These are phyloP conservation scores for Trichoderma arundinaceum DNA, from an alignment of 2,329 filamentous ascomycete species.

Conservation along the genomic window DNA sequence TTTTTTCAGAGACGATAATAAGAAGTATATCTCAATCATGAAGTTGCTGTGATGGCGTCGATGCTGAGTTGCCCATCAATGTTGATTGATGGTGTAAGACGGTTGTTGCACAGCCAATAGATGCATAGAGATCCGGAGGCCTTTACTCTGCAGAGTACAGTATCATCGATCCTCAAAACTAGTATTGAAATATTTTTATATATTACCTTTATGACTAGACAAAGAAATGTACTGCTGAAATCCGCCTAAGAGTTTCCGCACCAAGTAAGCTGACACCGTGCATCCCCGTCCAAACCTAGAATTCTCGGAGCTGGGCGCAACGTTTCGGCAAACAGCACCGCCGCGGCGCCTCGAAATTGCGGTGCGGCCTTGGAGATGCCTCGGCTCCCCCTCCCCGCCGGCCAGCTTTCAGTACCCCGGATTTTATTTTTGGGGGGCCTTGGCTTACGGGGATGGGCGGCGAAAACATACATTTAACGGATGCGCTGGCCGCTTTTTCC, in stretches of 20 bases:
- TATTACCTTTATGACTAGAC: too few relatives aligned
- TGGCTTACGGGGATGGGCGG: slow-evolving; percentile 6
- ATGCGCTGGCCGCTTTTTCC: too few relatives aligned
- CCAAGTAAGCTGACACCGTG: too few relatives aligned
- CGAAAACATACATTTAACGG: not conserved
- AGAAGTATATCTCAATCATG: slow-evolving; percentile 2
- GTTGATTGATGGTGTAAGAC: too few relatives aligned
- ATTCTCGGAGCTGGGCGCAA: not conserved
- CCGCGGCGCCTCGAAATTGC: not conserved
- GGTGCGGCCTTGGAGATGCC: slow-evolving; percentile 35
- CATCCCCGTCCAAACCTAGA: not conserved
- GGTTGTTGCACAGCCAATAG: too few relatives aligned
- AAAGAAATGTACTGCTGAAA: too few relatives aligned
- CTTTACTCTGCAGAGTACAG: too few relatives aligned
- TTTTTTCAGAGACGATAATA: slow-evolving; percentile 15
- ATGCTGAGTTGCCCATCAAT: not conserved
- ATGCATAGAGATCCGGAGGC: too few relatives aligned
- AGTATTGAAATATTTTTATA: too few relatives aligned
- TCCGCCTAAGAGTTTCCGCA: too few relatives aligned
- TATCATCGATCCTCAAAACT: too few relatives aligned
- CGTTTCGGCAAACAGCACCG: slow-evolving; percentile 17
- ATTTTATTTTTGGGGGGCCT: not conserved
- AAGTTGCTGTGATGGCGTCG: not conserved
- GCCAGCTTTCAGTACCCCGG: slow-evolving; percentile 8
- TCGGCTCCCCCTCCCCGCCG: slow-evolving; percentile 37